phyloP scores from a whole-genome alignment of 306 rosid species.

The Prunus padus region DNA sequence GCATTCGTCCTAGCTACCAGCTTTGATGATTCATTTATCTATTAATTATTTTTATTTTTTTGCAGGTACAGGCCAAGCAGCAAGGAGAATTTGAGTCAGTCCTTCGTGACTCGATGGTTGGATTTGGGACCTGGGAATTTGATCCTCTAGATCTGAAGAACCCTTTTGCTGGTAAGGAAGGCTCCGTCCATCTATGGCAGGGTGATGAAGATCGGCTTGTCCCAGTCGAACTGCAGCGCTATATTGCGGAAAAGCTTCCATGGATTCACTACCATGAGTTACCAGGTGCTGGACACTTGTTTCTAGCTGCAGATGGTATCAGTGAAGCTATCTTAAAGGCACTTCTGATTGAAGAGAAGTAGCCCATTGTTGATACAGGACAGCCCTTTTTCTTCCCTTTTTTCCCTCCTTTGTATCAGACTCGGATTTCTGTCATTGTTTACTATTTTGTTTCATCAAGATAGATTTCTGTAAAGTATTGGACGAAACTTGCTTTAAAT shows the following conservation, averaged over 20 bases:
- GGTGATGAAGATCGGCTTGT: conserved; percentile 55
- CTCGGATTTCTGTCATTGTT: not conserved
- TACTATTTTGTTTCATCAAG: not conserved
- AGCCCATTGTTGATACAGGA: not conserved
- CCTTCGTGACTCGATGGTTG: conserved; percentile 44
- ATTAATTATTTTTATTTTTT: not conserved
- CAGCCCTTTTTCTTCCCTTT: no score
- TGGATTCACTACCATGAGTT: conserved; percentile 78
- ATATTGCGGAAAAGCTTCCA: conserved; percentile 48
- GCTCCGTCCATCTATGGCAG: conserved; percentile 67
- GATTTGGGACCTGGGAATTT: conserved; percentile 68
- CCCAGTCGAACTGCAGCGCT: conserved; percentile 40
- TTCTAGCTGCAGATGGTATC: conserved; percentile 25
- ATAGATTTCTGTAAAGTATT: not conserved
- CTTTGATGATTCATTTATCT: not conserved
- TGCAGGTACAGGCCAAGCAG: conserved; percentile 40
- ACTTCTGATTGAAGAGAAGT: conserved; percentile 28
- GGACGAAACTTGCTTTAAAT: not conserved
- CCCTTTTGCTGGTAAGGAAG: conserved; percentile 44
- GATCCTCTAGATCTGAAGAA: conserved; percentile 50
- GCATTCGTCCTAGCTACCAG: not conserved
- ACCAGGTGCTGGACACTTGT: conserved; percentile 58
- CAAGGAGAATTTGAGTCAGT: conserved; percentile 58
- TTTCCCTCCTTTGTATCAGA: no score
- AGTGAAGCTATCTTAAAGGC: conserved; percentile 37